Base-by-base conservation (phyloP, 345 rosid genomes). In the Lagerstroemia speciosa region DNA sequence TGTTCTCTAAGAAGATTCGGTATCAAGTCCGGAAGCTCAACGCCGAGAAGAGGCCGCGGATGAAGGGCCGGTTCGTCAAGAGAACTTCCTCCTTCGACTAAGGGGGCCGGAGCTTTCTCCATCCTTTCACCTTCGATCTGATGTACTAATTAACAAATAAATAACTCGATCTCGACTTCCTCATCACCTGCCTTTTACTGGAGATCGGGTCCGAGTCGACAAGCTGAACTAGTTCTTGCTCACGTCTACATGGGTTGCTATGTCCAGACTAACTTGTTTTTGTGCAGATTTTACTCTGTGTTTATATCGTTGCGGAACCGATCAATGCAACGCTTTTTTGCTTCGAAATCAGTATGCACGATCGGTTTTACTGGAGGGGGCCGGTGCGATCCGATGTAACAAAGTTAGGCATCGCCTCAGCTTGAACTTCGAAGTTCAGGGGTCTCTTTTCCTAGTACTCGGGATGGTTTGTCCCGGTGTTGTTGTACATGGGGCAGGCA, bases 11-110 rank as follows among this genome's bases (percentile, higher is more conserved):
- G 89, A 93, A 91, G 84, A 93, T 89, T 78, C 81, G 98, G 77
- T 93, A 91, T 71, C 92, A 93, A 74, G 98, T 93, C 12, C 81
- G 98, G 74, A 93, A 91, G 73, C 31, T 89, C 72, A 85, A 93
- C 45, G 98, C 98, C 1, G 97, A 93, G 85, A 89, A 89, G 74
- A 87, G 94, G 84, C 98, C 98, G 4, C 69, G 98, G 67, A 89
- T 93, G 96, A 93, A 93, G 80, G 98, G 98, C 50, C 86, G 98
- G 71, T 93, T 93, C 67, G 89, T 93, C 22, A 93, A 93, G 82
- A 85, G 91, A 76, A 29, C 89, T 58, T 48, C 75, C 63, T 9
- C 33, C 19, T 58, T 58, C 15, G 7, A 6, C 17, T 30, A 19
- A 58, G 34, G 14, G 14, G 27, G 5, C 36, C 6, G 11, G 19